Conservation (phyloP, 75 land plant genomes). For the Pinus taeda region DNA sequence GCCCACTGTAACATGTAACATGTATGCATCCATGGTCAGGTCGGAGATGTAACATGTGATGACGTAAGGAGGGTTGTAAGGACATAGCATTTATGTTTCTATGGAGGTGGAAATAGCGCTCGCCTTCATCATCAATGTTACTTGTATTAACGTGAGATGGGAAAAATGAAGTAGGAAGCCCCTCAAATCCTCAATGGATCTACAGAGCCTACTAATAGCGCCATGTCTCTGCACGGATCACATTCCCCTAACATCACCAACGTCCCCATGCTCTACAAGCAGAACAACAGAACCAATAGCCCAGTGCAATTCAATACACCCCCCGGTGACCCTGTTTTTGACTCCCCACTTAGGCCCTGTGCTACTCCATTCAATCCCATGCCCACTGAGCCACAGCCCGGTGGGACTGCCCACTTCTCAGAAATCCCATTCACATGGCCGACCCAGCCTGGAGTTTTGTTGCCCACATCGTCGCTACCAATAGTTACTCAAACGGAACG, state of each 20-base stretch:
- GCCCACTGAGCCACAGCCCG: constrained; percentile 5
- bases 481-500: constrained; percentile 44
- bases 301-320: constrained; percentile 62
- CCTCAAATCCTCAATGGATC: constrained; percentile 11
- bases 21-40: too few relatives aligned
- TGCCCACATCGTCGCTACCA: constrained; percentile 34
- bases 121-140: background rate
- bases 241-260: background rate
- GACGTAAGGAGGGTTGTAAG: too few relatives aligned
- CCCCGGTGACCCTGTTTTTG: constrained; percentile 83
- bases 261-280: background rate
- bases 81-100: too few relatives aligned
- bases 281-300: constrained; percentile 9
- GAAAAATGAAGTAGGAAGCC: background rate
- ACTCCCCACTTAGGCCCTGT: constrained; percentile 61
- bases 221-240: constrained; percentile 30
- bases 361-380: constrained; percentile 40
- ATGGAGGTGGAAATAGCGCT: too few relatives aligned
- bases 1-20: too few relatives aligned
- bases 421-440: constrained; percentile 57
- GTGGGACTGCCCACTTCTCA: constrained; percentile 16
- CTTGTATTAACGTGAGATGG: background rate
- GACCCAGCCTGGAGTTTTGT: constrained; percentile 29
- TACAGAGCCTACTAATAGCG: background rate
- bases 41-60: too few relatives aligned